Conservation (phyloP, 495 filamentous ascomycete species). For the Clohesyomyces aquaticus region DNA sequence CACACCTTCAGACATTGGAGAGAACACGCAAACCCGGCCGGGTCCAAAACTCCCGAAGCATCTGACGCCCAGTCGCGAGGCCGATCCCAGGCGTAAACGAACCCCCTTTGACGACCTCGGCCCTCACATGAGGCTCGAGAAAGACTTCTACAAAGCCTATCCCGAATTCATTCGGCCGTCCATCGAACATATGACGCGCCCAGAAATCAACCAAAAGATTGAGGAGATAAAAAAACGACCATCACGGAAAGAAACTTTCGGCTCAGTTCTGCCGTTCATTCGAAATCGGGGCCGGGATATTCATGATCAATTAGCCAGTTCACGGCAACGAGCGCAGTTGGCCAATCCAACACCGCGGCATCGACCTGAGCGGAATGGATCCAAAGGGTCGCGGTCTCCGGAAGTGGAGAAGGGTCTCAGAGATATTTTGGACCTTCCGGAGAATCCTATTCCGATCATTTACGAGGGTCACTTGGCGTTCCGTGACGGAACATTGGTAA, state of each 20-base stretch:
- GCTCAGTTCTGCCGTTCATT: constrained; percentile 21
- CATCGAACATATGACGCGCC: constrained; percentile 15
- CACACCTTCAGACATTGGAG: not conserved
- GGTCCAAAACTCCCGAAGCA: too few species aligned
- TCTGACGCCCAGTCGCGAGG: not conserved
- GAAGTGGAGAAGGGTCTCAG: constrained; percentile 13
- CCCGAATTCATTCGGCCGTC: constrained; percentile 31
- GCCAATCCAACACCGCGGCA: not conserved
- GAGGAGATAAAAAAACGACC: constrained; percentile 41
- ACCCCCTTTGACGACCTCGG: not conserved
- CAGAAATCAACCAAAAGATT: constrained; percentile 31
- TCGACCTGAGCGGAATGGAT: not conserved
- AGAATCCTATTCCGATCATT: constrained; percentile 33
- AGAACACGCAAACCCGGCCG: too few species aligned
- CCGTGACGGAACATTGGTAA: constrained; percentile 38
- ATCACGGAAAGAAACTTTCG: constrained; percentile 40
- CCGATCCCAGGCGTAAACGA: not conserved
- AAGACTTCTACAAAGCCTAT: constrained; percentile 36
- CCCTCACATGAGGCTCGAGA: not conserved
- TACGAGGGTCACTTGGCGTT: constrained; percentile 36
- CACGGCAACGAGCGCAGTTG: not conserved
- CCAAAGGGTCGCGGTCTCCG: too few species aligned
- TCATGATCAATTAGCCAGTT: constrained; percentile 17
- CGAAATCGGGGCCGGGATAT: constrained; percentile 12
- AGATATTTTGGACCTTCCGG: constrained; percentile 36